These are phyloP conservation scores for Aspergillus puulaauensis DNA, from an alignment of 2,329 filamentous ascomycete genomes.

Conservation along the genomic window DNA sequence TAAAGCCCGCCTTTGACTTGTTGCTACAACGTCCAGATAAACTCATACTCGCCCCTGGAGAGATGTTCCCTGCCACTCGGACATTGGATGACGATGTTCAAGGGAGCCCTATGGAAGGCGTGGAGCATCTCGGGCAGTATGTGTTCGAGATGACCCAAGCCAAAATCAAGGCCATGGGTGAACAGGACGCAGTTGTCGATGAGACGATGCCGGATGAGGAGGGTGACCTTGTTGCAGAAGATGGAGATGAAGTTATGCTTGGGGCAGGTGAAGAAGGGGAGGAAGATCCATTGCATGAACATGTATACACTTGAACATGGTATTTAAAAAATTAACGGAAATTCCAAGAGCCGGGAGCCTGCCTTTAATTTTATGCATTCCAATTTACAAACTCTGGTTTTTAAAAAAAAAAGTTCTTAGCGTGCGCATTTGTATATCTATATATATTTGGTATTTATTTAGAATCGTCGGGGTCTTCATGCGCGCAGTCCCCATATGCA, in stretches of 20 bases:
- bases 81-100: constrained; percentile 48
- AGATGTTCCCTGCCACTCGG: constrained; percentile 75
- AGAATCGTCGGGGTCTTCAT: background rate
- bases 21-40: constrained; percentile 78
- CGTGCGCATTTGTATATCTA: background rate
- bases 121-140: constrained; percentile 94
- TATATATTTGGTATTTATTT: background rate
- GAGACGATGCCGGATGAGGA: constrained; percentile 32
- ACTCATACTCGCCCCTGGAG: constrained; percentile 76
- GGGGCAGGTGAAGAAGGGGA: constrained; percentile 35
- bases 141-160: constrained; percentile 92
- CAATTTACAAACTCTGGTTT: background rate
- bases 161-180: constrained; percentile 60
- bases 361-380: background rate
- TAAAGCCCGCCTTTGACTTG: constrained; percentile 80
- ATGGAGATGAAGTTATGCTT: constrained; percentile 37
- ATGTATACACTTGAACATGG: constrained; percentile 14
- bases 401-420: background rate
- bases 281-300: constrained; percentile 35
- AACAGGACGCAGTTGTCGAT: constrained; percentile 38
- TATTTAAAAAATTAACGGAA: background rate
- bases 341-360: background rate
- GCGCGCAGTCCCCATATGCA: background rate
- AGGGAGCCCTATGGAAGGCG: constrained; percentile 75
- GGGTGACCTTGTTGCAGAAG: constrained; percentile 27